Conservation (phyloP, 2,329 filamentous ascomycete species). For the Orbilia oligospora region DNA sequence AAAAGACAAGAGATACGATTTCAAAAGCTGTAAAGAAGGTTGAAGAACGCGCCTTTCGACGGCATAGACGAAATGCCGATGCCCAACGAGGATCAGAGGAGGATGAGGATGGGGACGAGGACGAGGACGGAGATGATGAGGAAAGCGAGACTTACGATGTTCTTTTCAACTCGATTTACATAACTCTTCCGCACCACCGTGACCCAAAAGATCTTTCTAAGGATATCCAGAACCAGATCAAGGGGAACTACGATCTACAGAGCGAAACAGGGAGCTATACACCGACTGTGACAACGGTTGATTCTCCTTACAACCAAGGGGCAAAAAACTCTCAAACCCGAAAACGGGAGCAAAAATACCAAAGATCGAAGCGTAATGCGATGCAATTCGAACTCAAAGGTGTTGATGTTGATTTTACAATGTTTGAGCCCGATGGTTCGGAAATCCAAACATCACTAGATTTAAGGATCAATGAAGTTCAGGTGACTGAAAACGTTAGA, state of each 20-base stretch:
- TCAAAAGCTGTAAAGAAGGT: constrained; percentile 89
- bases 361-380: constrained; percentile 91
- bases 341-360: constrained; percentile 75
- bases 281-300: constrained; percentile 71
- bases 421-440: constrained; percentile 80
- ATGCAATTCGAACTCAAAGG: constrained; percentile 94
- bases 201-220: constrained; percentile 85
- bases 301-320: constrained; percentile 21
- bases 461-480: constrained; percentile 83
- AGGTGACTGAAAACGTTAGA: constrained; percentile 93
- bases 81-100: constrained; percentile 72
- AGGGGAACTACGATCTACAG: constrained; percentile 84
- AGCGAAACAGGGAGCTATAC: constrained; percentile 93
- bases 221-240: constrained; percentile 78
- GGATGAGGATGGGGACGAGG: constrained; percentile 65
- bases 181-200: constrained; percentile 87
- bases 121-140: constrained; percentile 77
- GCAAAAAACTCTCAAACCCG: constrained; percentile 67
- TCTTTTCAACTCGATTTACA: constrained; percentile 98
- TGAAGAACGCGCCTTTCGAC: constrained; percentile 84
- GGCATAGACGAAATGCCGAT: constrained; percentile 72
- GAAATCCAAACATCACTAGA: constrained; percentile 92
- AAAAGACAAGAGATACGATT: constrained; percentile 86
- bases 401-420: constrained; percentile 83
- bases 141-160: constrained; percentile 93